Conservation (phyloP, 768 basidiomycete species). For the Melanogaster broomeanus region DNA sequence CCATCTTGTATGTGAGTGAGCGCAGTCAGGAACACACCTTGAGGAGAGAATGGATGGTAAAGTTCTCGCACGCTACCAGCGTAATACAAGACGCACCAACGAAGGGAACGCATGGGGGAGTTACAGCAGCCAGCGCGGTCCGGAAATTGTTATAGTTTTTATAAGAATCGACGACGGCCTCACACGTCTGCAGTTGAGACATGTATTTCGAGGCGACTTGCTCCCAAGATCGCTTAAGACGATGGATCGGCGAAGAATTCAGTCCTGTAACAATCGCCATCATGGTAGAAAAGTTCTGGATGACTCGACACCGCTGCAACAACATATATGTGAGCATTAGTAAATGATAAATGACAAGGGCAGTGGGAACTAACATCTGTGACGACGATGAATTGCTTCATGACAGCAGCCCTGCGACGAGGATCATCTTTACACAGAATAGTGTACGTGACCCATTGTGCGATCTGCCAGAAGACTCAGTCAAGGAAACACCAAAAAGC, state of each 20-base stretch:
- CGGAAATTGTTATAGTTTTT: slow-evolving; percentile 71
- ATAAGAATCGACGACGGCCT: slow-evolving; percentile 61
- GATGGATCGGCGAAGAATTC: slow-evolving; percentile 63
- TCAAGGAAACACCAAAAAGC: neutral
- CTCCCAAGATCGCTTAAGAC: slow-evolving; percentile 68
- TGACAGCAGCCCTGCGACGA: slow-evolving; percentile 56
- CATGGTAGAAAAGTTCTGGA: slow-evolving; percentile 72
- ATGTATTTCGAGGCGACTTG: slow-evolving; percentile 50
- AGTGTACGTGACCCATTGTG: slow-evolving; percentile 61
- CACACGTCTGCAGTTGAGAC: slow-evolving; percentile 51
- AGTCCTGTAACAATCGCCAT: slow-evolving; percentile 68
- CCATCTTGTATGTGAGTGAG: slow-evolving; percentile 66
- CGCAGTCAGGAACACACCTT: slow-evolving; percentile 61
- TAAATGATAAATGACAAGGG: neutral
- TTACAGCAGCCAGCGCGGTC: slow-evolving; percentile 49
- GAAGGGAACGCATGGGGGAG: slow-evolving; percentile 71
- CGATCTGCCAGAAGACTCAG: slow-evolving; percentile 38
- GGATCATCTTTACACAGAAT: slow-evolving; percentile 58
- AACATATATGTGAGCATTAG: slow-evolving; percentile 5
- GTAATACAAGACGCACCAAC: slow-evolving; percentile 46
- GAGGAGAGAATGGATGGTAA: neutral
- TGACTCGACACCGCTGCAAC: slow-evolving; percentile 53
- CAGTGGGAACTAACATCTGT: slow-evolving; percentile 51
- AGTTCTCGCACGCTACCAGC: neutral
- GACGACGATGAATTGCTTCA: slow-evolving; percentile 68